Base-by-base conservation (phyloP, 2,329 filamentous ascomycete species). In the Microdochium trichocladiopsis region DNA sequence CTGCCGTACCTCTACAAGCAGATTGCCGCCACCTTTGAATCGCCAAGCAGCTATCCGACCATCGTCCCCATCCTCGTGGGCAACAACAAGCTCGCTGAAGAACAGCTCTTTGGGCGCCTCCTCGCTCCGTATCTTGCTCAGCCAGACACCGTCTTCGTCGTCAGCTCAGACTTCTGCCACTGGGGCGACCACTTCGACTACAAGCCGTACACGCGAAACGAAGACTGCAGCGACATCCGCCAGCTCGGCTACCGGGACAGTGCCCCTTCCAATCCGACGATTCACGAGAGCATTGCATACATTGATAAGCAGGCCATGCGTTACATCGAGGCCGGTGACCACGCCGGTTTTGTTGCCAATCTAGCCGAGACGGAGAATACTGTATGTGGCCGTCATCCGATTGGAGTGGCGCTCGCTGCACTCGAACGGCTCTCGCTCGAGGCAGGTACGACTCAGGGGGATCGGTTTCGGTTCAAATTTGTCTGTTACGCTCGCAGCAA, bases 91-190 rank as follows among this genome's bases (percentile, higher is more conserved):
- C 71, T 78, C 0, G 54, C 71, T 0, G 81, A 84, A 2, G 93
- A 97, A 69, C 80, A 80, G 49, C 72, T 68, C 1, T 82, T 87
- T 52, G 94, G 90, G 2, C 62, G 72, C 24, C 66, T 91, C n/a
- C 74, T 99, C 8, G 82, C 88, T 1, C 85, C 87, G 0, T 95
- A 94, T 66, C 72, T 99, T 6, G 75, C 77, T 31, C 87, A 96
- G 59, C 81, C 86, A 0, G 73, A 78, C 12, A 95, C 89, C 55
- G 83, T 86, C 1, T 96, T 97, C 65, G 80, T 99, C 55, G 80
- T 97, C 57, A 94, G 88, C 67, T 96, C 91, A 1, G 94, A 99
- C 67, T 99, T 99, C 67, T 96, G 93, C 58, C 94, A 99, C 69
- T 99, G 94, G 94, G 94, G 94, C 11, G 61, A 75, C 0, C 79